Evolutionary conservation across 495 filamentous ascomycete species (phyloP), one percentile per base, ranked within the genome.

Genomic region (Sordaria brevicollis): DNA sequence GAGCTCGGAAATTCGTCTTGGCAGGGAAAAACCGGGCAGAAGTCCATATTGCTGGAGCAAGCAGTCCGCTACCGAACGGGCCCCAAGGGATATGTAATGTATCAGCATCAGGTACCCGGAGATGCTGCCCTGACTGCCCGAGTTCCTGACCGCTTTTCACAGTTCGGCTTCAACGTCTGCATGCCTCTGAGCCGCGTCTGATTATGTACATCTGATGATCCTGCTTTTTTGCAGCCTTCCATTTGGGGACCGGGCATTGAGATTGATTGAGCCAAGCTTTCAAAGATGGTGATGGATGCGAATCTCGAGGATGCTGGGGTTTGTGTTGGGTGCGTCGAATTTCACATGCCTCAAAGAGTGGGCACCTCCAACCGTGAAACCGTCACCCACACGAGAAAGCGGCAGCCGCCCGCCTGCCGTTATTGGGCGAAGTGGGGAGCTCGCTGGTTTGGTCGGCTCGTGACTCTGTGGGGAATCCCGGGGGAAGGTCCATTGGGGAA

Each of bases 401-500:
- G 21, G 49, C 49, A 57, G 13, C 25, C 25, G 13, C 49, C 49
- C 49, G 25, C 49, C 13, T 17, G 6, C 5, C 11, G 8, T 8
- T 15, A 41, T 35, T 41, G 19, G 29, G 25, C 39, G 67, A 36
- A 31, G 29, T 49, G 69, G 35, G 34, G 21, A 54, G 10, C 49
- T 62, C 29, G 6, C 11, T 31, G 49, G 49, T 25, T 31, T 36
- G 35, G 33, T 21, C 57, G 38, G 49, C 73, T 70, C 69, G 67
- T 74, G 73, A 73, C 69, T 62, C 66, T 68, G 65, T 75, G 71
- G 73, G 73, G 71, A 75, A 71, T 15, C 65, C 66, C 57, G 65
- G 49, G 41, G 62, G 8, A 67, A 25, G 67, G 19, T 31, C 49
- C 5, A 67, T 65, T 35, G 68, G 62, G 29, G 11, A 38, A 65